Conservation (phyloP, 2,329 filamentous ascomycete genomes). For the Cercospora zeae-maydis region DNA sequence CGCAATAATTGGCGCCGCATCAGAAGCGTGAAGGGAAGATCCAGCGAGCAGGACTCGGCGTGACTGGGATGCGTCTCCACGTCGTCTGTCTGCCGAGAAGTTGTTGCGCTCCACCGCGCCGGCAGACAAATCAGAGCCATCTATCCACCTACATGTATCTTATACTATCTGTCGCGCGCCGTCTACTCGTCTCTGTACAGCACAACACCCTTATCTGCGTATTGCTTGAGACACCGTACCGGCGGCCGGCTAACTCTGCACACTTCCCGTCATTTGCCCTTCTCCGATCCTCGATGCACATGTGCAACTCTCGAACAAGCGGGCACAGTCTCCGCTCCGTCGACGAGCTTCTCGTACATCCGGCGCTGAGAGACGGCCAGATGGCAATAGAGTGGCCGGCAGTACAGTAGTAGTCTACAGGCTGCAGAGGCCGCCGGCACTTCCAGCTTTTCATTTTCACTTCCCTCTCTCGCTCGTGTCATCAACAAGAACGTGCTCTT, state of each 20-base stretch:
- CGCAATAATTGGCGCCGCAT: constrained; percentile 2
- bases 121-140: not conserved
- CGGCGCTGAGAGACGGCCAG: too few species aligned
- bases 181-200: not conserved
- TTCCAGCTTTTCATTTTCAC: too few species aligned
- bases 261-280: not conserved
- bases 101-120: not conserved
- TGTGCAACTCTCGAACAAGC: not conserved
- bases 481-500: not conserved
- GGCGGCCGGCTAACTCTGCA: not conserved
- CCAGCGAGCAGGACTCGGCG: not conserved
- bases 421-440: not conserved
- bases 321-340: not conserved
- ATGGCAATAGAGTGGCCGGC: not conserved
- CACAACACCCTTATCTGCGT: too few species aligned
- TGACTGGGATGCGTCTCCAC: not conserved
- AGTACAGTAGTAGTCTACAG: too few species aligned
- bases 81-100: not conserved
- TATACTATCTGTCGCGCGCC: not conserved
- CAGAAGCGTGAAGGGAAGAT: not conserved
- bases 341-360: too few species aligned
- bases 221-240: not conserved
- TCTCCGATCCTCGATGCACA: not conserved
- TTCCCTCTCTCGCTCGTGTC: not conserved
- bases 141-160: not conserved